Conservation (phyloP, 768 basidiomycete species). For the Termitomyces sp. region DNA sequence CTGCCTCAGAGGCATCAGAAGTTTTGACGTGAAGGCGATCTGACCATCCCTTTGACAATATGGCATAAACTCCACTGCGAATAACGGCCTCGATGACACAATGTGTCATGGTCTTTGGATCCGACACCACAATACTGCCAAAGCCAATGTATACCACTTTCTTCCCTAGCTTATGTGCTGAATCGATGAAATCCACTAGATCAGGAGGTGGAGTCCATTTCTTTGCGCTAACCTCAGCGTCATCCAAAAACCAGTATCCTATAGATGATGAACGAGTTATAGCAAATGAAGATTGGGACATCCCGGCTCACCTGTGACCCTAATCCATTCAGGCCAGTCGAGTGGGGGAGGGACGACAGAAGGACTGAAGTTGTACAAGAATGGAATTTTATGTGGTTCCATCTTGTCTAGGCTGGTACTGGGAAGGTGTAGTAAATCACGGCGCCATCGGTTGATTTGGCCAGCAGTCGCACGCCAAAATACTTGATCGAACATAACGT, state of each 20-base stretch:
- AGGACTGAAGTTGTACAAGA: constrained; percentile 96
- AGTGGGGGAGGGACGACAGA: constrained; percentile 86
- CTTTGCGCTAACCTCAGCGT: constrained; percentile 82
- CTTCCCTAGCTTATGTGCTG: constrained; percentile 69
- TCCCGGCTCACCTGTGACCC: constrained; percentile 64
- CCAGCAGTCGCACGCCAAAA: constrained; percentile 95
- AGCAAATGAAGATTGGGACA: neutral
- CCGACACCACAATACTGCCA: constrained; percentile 94
- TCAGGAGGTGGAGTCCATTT: constrained; percentile 88
- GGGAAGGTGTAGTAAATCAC: constrained; percentile 67
- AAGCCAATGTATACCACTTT: constrained; percentile 98
- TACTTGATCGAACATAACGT: constrained; percentile 96
- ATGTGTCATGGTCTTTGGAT: constrained; percentile 89
- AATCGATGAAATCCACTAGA: constrained; percentile 78
- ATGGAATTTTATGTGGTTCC: constrained; percentile 97
- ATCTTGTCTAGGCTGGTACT: constrained; percentile 90
- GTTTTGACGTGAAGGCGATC: constrained; percentile 76
- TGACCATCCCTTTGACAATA: constrained; percentile 98
- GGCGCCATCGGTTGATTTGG: constrained; percentile 93
- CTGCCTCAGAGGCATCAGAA: constrained; percentile 52
- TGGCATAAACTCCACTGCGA: constrained; percentile 84
- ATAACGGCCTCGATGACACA: constrained; percentile 87
- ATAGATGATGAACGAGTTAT: neutral
- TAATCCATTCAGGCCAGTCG: constrained; percentile 99
- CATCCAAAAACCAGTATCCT: constrained; percentile 98